Percentiles rank a stretch among this genome's conserved stretches.
Evolutionary conservation across 2,329 filamentous ascomycete species (phyloP).

Genomic region (Trichophyton benhamiae): DNA sequence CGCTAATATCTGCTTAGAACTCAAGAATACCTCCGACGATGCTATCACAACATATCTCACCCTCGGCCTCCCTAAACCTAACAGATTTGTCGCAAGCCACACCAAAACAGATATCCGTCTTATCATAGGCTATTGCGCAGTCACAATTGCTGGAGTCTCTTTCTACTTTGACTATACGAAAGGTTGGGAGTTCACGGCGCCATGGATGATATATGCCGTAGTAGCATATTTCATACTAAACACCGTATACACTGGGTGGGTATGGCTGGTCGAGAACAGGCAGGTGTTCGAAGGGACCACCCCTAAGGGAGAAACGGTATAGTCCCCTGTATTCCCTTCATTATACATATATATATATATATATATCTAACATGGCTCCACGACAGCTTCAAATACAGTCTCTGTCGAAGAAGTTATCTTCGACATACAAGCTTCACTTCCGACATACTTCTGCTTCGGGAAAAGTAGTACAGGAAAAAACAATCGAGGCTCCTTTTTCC

Average conservation of each 20-base stretch:
- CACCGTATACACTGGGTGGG: conserved; percentile 66
- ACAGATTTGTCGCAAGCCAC: conserved; percentile 65
- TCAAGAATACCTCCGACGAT: conserved; percentile 95
- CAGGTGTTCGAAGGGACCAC: conserved; percentile 66
- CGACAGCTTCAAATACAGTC: conserved; percentile 55
- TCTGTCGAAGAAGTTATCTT: conserved; percentile 63
- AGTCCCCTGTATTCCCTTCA: neutral
- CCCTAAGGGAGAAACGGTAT: conserved; percentile 53
- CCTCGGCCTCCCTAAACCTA: conserved; percentile 49
- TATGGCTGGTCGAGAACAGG: conserved; percentile 69
- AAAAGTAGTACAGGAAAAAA: conserved; percentile 33
- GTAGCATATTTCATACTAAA: conserved; percentile 69
- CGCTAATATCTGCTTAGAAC: conserved; percentile 46
- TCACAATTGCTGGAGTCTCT: conserved; percentile 65
- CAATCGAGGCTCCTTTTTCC: conserved; percentile 46
- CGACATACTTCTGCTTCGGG: conserved; percentile 29
- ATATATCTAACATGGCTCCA: neutral
- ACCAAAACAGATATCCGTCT: conserved; percentile 71
- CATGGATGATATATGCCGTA: conserved; percentile 69
- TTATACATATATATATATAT: neutral
- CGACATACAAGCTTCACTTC: conserved; percentile 66
- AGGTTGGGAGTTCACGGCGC: conserved; percentile 77
- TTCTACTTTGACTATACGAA: conserved; percentile 88
- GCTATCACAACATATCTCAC: conserved; percentile 88
- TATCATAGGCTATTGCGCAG: conserved; percentile 67